These are phyloP conservation scores for Glycine tomentella DNA, from an alignment of 306 rosid species.

Conservation along the genomic window DNA sequence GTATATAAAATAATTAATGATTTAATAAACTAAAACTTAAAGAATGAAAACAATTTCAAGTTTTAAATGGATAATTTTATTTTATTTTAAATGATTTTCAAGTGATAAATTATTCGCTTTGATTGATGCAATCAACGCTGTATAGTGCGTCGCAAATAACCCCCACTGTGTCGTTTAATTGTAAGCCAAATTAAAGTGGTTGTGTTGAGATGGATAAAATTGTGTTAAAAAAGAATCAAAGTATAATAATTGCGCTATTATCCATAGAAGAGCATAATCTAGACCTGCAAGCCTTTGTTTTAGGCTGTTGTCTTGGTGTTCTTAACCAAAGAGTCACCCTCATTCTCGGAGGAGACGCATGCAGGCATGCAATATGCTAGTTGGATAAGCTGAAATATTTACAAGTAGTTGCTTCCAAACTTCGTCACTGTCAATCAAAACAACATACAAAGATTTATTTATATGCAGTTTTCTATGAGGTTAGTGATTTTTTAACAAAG, in stretches of 20 bases:
- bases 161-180: too few relatives aligned
- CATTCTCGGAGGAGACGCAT: background rate
- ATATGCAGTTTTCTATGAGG: background rate
- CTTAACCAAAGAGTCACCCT: background rate
- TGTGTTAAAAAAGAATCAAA: background rate
- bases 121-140: too few relatives aligned
- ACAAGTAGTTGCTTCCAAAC: slow-evolving; percentile 12
- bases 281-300: slow-evolving; percentile 4
- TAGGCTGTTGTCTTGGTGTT: slow-evolving; percentile 37
- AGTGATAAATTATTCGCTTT: too few relatives aligned
- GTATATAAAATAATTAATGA: too few relatives aligned
- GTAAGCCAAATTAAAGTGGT: background rate
- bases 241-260: background rate
- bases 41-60: too few relatives aligned
- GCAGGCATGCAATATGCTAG: background rate
- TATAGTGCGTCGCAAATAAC: too few relatives aligned
- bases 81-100: too few relatives aligned
- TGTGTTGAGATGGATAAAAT: background rate
- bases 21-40: too few relatives aligned
- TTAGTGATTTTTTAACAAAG: background rate
- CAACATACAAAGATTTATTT: too few relatives aligned
- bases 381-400: background rate
- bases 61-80: too few relatives aligned
- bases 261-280: background rate
- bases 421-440: slow-evolving; percentile 41